Evolutionary conservation across 257 asterid genomes (phyloP).

Genomic region (Verbascum thapsus): DNA sequence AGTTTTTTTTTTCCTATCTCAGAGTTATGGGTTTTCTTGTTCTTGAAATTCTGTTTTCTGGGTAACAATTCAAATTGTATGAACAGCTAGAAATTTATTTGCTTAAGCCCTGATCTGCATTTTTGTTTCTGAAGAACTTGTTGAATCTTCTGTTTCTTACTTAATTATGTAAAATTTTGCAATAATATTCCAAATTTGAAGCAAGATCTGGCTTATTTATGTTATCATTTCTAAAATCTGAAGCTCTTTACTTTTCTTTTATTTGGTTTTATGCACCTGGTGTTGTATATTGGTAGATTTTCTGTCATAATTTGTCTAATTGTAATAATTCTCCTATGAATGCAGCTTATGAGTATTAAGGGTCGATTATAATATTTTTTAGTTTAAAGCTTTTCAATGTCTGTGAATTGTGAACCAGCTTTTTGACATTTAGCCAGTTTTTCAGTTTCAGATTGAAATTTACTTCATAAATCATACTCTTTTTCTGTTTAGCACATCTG

Average conservation of each 20-base stretch:
- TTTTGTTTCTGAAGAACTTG: conserved; percentile 10
- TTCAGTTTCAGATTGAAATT: conserved; percentile 2
- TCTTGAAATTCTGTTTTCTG: conserved; percentile 31
- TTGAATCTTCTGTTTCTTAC: conserved; percentile 19
- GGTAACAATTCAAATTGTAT: neutral
- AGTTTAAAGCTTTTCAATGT: conserved; percentile 2
- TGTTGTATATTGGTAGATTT: neutral
- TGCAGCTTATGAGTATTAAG: conserved; percentile 9
- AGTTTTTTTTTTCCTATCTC: conserved; percentile 23
- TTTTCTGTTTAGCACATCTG: conserved; percentile 28
- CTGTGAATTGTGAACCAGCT: too few relatives aligned
- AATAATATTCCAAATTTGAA: conserved; percentile 15
- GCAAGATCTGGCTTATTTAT: conserved; percentile 40
- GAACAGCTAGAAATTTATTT: conserved; percentile 8
- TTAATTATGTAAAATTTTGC: conserved; percentile 6
- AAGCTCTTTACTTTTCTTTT: conserved; percentile 21
- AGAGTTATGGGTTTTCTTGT: neutral
- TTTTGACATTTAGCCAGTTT: conserved; percentile 21
- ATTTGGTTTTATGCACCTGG: conserved; percentile 18
- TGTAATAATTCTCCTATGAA: neutral
- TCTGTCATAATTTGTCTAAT: conserved; percentile 2
- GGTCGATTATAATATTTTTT: neutral
- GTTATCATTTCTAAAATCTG: conserved; percentile 7
- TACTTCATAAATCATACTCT: neutral
- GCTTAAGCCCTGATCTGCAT: conserved; percentile 31